Conservation (phyloP, 148 eudicot species). For the Cornus controversa region DNA sequence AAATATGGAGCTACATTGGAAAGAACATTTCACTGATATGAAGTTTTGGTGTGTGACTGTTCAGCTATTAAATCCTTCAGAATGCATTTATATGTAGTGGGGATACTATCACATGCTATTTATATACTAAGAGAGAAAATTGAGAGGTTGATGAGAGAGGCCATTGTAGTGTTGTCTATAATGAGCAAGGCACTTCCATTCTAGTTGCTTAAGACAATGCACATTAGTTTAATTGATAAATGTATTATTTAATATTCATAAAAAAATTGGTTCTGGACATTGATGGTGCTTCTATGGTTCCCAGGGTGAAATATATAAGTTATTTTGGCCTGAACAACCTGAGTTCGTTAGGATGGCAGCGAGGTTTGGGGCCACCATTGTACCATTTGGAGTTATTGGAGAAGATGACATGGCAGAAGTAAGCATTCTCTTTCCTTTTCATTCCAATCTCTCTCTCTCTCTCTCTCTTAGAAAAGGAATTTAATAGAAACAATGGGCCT, state of each 20-base stretch:
- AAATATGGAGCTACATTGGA: background rate
- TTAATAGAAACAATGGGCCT: too few species aligned
- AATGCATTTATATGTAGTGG: background rate
- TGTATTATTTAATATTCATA: background rate
- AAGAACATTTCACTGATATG: background rate
- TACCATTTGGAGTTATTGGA: constrained; percentile 91
- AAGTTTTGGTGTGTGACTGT: background rate
- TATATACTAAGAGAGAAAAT: background rate
- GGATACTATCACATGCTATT: background rate
- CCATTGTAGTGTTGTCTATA: background rate
- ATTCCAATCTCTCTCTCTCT: background rate
- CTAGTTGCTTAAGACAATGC: background rate
- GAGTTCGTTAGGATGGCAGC: constrained; percentile 99
- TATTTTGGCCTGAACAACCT: constrained; percentile 89
- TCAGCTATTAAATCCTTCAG: background rate
- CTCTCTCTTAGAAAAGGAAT: background rate
- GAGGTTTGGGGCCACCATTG: constrained; percentile 86
- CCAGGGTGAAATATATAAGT: constrained; percentile 88
- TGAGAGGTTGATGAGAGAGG: background rate
- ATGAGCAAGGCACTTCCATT: background rate
- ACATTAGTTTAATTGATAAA: background rate
- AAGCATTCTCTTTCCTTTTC: constrained; percentile 18
- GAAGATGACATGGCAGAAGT: constrained; percentile 89
- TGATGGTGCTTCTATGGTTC: constrained; percentile 9
- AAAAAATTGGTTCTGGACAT: background rate